Percentiles rank a stretch among this genome's conserved stretches.
Conservation (phyloP, 1,284 basidiomycete species). For the Cutaneotrichosporon cutaneum region DNA sequence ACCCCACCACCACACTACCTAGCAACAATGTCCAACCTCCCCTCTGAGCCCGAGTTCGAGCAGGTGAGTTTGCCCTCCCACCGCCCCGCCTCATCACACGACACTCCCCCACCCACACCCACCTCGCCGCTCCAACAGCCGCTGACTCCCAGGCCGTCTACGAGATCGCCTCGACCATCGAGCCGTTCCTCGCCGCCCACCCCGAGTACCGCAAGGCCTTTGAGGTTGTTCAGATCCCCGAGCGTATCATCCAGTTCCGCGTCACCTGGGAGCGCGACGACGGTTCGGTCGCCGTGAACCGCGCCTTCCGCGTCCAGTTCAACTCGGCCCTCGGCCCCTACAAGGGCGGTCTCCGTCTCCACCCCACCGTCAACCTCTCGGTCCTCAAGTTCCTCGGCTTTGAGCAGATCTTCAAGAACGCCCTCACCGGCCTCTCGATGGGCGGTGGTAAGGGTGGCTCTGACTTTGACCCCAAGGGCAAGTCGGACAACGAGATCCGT, state of each 20-base stretch:
- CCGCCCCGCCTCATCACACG: not conserved
- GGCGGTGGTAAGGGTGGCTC: constrained; percentile 70
- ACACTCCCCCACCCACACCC: not conserved
- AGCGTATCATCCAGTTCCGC: constrained; percentile 74
- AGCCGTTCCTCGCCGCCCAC: constrained; percentile 66
- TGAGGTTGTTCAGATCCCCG: constrained; percentile 67
- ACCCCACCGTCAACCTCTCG: constrained; percentile 77
- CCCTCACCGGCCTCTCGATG: constrained; percentile 73
- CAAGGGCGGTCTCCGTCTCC: constrained; percentile 76
- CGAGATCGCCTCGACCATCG: constrained; percentile 67
- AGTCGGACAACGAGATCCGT: constrained; percentile 71
- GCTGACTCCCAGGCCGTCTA: constrained; percentile 55
- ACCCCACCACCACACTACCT: constrained; percentile 7
- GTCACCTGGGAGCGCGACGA: constrained; percentile 78
- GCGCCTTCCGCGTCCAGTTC: constrained; percentile 76
- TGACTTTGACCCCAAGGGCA: constrained; percentile 80
- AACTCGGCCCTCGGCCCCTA: constrained; percentile 80
- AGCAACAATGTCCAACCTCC: constrained; percentile 52
- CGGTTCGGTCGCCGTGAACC: constrained; percentile 67
- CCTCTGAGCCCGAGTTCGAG: constrained; percentile 61
- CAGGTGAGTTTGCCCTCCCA: constrained; percentile 50
- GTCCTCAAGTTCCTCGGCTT: constrained; percentile 84
- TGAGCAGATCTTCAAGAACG: constrained; percentile 82
- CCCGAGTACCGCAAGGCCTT: constrained; percentile 72
- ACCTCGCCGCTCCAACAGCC: not conserved